phyloP scores from a whole-genome alignment of 1,284 basidiomycete species.

The Volvariella volvacea region DNA sequence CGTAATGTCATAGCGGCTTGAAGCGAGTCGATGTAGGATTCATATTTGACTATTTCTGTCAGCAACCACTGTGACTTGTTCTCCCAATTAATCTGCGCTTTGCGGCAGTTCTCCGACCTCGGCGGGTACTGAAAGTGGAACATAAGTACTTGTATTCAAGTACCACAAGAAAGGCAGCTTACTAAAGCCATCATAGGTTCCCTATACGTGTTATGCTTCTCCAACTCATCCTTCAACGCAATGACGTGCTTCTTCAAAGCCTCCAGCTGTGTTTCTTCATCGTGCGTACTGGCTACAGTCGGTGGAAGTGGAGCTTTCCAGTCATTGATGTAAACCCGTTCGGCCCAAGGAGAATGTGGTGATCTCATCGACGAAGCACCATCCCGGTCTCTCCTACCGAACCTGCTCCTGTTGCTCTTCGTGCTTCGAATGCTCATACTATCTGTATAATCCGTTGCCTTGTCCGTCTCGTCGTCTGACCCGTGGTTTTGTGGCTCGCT shows the following conservation, averaged over 20 bases:
- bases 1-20: slow-evolving; percentile 75
- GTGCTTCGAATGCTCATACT: slow-evolving; percentile 64
- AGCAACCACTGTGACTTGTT: slow-evolving; percentile 84
- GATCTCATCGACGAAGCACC: slow-evolving; percentile 56
- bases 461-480: slow-evolving; percentile 48
- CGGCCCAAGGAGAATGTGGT: slow-evolving; percentile 61
- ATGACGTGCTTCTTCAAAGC: slow-evolving; percentile 77
- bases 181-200: slow-evolving; percentile 82
- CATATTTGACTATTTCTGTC: slow-evolving; percentile 92
- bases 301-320: slow-evolving; percentile 91
- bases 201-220: slow-evolving; percentile 79
- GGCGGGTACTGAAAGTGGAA: slow-evolving; percentile 61
- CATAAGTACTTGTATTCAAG: background rate
- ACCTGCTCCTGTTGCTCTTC: slow-evolving; percentile 59
- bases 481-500: slow-evolving; percentile 44
- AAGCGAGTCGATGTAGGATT: slow-evolving; percentile 90
- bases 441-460: slow-evolving; percentile 50
- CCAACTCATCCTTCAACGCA: slow-evolving; percentile 72
- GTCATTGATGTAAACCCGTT: slow-evolving; percentile 83
- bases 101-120: slow-evolving; percentile 66
- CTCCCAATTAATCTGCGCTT: slow-evolving; percentile 88
- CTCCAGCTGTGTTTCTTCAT: slow-evolving; percentile 89
- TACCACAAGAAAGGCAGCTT: slow-evolving; percentile 6
- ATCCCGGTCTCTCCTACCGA: slow-evolving; percentile 51
- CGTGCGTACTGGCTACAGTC: slow-evolving; percentile 76